These are phyloP conservation scores for Cymodocea nodosa DNA, from an alignment of 116 monocot species.

Conservation along the genomic window DNA sequence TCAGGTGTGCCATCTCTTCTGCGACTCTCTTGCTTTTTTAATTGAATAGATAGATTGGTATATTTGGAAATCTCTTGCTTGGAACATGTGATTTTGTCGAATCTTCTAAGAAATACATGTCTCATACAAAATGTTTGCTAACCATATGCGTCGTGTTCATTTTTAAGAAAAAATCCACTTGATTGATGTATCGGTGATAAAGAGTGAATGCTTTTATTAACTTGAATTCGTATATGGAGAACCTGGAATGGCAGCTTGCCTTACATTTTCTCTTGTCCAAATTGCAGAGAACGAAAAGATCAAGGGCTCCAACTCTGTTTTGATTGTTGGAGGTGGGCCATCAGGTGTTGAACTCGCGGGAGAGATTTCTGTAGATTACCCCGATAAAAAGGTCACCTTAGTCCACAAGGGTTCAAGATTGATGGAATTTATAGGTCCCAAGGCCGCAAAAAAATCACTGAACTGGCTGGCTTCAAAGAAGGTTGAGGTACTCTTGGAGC, in stretches of 20 bases:
- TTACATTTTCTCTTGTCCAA: not conserved
- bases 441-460: constrained; percentile 25
- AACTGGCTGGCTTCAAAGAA: constrained; percentile 36
- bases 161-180: no score
- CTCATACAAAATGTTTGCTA: no score
- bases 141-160: no score
- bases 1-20: constrained; percentile 16
- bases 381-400: constrained; percentile 46
- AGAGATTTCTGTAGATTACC: constrained; percentile 45
- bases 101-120: no score
- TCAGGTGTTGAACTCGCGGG: constrained; percentile 56
- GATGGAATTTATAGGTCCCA: constrained; percentile 32
- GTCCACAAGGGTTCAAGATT: constrained; percentile 31
- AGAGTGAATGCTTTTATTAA: not conserved
- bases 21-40: no score
- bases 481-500: constrained; percentile 37
- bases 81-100: no score
- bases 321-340: constrained; percentile 48
- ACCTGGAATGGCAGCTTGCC: not conserved
- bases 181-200: no score
- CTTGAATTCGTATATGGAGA: not conserved
- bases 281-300: constrained; percentile 45
- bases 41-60: no score
- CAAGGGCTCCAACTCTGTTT: constrained; percentile 27
- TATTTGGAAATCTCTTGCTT: no score